Percentiles rank a stretch among this genome's conserved stretches.
Conservation (phyloP, 169 alveolate species). For the Toxoplasma gondii region DNA sequence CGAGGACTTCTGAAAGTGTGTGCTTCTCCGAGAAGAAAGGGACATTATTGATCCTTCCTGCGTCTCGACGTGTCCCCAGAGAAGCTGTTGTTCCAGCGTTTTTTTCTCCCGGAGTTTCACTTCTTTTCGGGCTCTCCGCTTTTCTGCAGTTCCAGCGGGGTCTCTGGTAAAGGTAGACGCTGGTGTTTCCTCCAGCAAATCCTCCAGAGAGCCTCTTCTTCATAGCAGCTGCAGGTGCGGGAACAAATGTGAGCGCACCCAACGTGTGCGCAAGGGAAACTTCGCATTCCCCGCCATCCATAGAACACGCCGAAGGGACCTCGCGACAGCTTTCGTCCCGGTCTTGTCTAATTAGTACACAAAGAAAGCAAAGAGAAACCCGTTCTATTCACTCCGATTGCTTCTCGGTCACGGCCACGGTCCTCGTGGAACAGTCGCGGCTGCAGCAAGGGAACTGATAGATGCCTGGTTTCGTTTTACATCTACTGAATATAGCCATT, state of each 20-base stretch:
- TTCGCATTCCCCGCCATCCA: slow-evolving; percentile 30
- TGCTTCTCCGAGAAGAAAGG: background rate
- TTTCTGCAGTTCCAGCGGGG: background rate
- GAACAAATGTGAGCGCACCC: slow-evolving; percentile 42
- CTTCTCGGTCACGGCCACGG: background rate
- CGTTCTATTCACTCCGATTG: background rate
- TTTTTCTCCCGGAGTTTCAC: background rate
- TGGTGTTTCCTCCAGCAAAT: slow-evolving; percentile 23
- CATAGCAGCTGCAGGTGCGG: slow-evolving; percentile 36
- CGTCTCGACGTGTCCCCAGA: background rate
- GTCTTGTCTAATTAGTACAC: slow-evolving; percentile 25
- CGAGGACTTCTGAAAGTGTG: too few species aligned
- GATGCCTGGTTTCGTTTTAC: too few species aligned
- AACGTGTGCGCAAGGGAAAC: slow-evolving; percentile 39
- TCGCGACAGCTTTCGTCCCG: slow-evolving; percentile 3
- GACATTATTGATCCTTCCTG: background rate
- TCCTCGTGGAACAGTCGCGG: background rate
- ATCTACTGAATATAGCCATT: too few species aligned
- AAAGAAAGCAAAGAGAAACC: background rate
- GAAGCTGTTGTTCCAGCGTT: background rate
- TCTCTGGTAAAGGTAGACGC: slow-evolving; percentile 21
- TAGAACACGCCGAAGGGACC: slow-evolving; percentile 49
- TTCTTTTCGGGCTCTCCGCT: background rate
- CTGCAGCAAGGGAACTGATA: too few species aligned
- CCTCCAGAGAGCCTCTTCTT: slow-evolving; percentile 36